Evolutionary conservation across 2,329 filamentous ascomycete species (phyloP).

Genomic region (Thermomyces lanuginosus): DNA sequence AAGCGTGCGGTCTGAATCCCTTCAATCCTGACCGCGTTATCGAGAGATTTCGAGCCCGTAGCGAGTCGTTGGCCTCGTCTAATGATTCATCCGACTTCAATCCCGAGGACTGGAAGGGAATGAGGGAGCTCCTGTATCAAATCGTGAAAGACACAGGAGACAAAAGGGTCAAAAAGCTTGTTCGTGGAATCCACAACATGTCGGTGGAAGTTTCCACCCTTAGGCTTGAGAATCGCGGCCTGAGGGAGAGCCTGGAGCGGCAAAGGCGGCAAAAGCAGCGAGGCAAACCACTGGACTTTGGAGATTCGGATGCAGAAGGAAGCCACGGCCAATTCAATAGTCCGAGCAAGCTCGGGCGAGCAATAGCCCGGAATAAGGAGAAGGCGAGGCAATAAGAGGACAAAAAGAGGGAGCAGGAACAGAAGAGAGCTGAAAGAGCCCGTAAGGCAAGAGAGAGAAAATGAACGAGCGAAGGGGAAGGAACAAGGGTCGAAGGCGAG

Average conservation of each 20-base stretch:
- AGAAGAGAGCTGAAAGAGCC: too few relatives aligned
- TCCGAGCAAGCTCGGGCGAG: not conserved
- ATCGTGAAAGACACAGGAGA: not conserved
- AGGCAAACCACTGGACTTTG: too few relatives aligned
- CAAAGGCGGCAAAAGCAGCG: too few relatives aligned
- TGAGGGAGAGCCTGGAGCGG: too few relatives aligned
- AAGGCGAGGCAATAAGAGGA: not conserved
- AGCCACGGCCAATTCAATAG: too few relatives aligned
- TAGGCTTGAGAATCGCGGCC: too few relatives aligned
- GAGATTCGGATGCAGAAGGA: too few relatives aligned
- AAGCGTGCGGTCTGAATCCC: not conserved
- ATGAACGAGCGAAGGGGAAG: not conserved
- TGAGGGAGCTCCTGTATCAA: not conserved
- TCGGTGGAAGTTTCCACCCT: too few relatives aligned
- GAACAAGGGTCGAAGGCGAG: not conserved
- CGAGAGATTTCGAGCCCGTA: not conserved
- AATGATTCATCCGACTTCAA: constrained; percentile 1
- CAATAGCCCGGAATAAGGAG: not conserved
- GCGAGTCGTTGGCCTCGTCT: not conserved
- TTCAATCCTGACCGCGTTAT: constrained; percentile 1
- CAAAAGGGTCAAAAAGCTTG: not conserved
- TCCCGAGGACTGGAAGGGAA: not conserved
- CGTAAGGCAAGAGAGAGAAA: too few relatives aligned
- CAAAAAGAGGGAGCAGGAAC: constrained; percentile 1
- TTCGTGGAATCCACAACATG: not conserved